These are phyloP conservation scores for Panellus pusillus DNA, from an alignment of 768 basidiomycete species.

Conservation along the genomic window DNA sequence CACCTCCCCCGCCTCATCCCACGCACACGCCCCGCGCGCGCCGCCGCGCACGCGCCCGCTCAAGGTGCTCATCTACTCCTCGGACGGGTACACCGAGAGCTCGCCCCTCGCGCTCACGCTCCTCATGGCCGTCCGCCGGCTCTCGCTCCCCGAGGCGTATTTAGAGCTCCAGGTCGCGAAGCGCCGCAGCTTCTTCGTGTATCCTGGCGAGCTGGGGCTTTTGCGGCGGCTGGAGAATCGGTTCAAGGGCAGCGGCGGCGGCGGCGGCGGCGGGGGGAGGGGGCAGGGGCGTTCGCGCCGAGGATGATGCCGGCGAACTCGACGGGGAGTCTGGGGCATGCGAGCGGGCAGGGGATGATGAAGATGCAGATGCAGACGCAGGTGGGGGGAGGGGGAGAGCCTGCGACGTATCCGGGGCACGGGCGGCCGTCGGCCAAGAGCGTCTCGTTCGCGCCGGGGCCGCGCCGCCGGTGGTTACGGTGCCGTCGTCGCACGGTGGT, in stretches of 20 bases:
- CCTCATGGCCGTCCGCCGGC: constrained; percentile 72
- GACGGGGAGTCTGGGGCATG: constrained; percentile 31
- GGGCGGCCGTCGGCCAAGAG: constrained; percentile 51
- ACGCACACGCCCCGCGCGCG: constrained; percentile 33
- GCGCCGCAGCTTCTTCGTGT: constrained; percentile 88
- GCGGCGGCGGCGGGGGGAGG: too few relatives aligned
- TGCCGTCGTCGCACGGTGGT: constrained; percentile 30
- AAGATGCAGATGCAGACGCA: not conserved
- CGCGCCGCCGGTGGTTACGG: constrained; percentile 25
- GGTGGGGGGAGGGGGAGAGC: not conserved
- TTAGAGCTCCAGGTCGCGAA: constrained; percentile 84
- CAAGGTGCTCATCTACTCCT: constrained; percentile 78
- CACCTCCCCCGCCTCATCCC: constrained; percentile 26
- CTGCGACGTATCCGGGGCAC: not conserved
- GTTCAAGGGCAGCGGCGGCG: constrained; percentile 34
- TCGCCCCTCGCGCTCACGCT: constrained; percentile 84
- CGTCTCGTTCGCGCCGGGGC: constrained; percentile 42
- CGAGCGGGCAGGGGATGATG: constrained; percentile 16
- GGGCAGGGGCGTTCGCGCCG: constrained; percentile 28
- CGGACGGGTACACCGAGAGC: constrained; percentile 92
- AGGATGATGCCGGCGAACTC: constrained; percentile 33
- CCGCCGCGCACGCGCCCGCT: constrained; percentile 56
- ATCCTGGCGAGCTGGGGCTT: constrained; percentile 74
- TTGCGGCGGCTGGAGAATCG: constrained; percentile 67
- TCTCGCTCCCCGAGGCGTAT: constrained; percentile 86